Percentiles rank a stretch among this genome's conserved stretches.
These are phyloP conservation scores for Toxoplasma gondii DNA, from an alignment of 169 alveolate species.

Conservation along the genomic window DNA sequence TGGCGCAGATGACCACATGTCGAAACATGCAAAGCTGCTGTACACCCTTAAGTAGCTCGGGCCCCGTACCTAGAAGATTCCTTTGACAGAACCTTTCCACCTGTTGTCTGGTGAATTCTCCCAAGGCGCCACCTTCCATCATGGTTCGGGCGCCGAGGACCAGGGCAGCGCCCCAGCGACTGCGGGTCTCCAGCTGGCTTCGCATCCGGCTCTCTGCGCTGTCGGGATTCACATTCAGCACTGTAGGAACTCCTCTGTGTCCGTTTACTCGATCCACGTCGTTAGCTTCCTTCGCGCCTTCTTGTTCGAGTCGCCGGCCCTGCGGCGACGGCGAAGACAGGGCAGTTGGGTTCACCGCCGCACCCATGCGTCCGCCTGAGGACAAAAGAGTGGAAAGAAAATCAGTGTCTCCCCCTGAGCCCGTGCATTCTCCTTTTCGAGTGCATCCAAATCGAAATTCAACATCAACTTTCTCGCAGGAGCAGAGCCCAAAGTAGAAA, in stretches of 20 bases:
- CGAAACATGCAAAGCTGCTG: too few species aligned
- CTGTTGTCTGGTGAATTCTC: slow-evolving; percentile 79
- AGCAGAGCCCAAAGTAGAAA: too few species aligned
- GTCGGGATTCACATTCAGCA: too few species aligned
- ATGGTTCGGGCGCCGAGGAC: slow-evolving; percentile 70
- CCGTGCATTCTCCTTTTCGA: too few species aligned
- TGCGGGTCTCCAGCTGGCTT: slow-evolving; percentile 8
- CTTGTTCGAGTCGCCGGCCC: background rate
- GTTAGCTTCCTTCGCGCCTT: background rate
- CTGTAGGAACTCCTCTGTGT: too few species aligned
- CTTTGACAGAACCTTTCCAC: slow-evolving; percentile 84
- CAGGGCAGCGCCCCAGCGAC: slow-evolving; percentile 53
- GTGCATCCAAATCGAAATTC: too few species aligned
- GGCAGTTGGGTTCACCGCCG: background rate
- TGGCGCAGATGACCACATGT: too few species aligned
- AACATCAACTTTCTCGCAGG: too few species aligned
- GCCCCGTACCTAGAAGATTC: slow-evolving; percentile 72
- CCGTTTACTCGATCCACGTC: background rate
- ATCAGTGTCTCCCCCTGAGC: too few species aligned
- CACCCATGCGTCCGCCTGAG: background rate
- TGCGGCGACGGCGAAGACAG: background rate
- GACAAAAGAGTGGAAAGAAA: background rate
- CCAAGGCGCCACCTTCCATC: slow-evolving; percentile 90
- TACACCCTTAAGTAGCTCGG: background rate
- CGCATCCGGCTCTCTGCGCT: background rate